A percentile compares a stretch with the other conserved stretches of the same genome.
These are phyloP conservation scores for Moricandia moricandioides DNA, from an alignment of 345 rosid species.

Conservation along the genomic window DNA sequence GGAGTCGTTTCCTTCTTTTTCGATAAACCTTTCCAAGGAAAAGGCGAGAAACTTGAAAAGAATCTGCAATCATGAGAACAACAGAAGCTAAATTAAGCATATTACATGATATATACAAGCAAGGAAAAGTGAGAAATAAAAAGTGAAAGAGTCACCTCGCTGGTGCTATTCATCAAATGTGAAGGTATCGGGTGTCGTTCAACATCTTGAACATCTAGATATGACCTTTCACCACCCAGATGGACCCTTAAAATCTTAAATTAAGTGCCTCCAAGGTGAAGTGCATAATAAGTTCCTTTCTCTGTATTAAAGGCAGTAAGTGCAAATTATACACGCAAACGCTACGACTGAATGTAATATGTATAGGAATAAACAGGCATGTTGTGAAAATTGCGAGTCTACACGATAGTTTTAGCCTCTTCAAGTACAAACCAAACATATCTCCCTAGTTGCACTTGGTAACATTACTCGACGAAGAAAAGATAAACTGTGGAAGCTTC, in stretches of 20 bases:
- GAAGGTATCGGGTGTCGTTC: slow-evolving; percentile 52
- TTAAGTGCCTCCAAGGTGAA: slow-evolving; percentile 89
- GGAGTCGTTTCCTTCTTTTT: slow-evolving; percentile 52
- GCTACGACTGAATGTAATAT: background rate
- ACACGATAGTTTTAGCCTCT: background rate
- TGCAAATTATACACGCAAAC: background rate
- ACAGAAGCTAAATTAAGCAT: background rate
- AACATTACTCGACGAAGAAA: background rate
- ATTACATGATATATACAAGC: background rate
- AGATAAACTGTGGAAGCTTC: background rate
- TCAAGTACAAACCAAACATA: too few species aligned
- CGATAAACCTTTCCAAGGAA: slow-evolving; percentile 66
- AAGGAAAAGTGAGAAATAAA: background rate
- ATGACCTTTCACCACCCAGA: slow-evolving; percentile 70
- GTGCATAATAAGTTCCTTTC: slow-evolving; percentile 80
- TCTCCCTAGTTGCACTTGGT: background rate
- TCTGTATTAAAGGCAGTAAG: slow-evolving; percentile 49
- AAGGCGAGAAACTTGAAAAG: slow-evolving; percentile 81
- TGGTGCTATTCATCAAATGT: slow-evolving; percentile 63
- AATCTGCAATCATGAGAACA: slow-evolving; percentile 51
- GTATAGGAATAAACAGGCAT: background rate
- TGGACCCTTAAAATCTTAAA: slow-evolving; percentile 79
- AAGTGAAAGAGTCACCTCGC: slow-evolving; percentile 54
- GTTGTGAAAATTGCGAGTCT: background rate
- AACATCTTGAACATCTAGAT: too few species aligned